Evolutionary conservation across 1,284 basidiomycete genomes (phyloP), one percentile per base, ranked within the genome.

Genomic region (Fomes fomentarius): DNA sequence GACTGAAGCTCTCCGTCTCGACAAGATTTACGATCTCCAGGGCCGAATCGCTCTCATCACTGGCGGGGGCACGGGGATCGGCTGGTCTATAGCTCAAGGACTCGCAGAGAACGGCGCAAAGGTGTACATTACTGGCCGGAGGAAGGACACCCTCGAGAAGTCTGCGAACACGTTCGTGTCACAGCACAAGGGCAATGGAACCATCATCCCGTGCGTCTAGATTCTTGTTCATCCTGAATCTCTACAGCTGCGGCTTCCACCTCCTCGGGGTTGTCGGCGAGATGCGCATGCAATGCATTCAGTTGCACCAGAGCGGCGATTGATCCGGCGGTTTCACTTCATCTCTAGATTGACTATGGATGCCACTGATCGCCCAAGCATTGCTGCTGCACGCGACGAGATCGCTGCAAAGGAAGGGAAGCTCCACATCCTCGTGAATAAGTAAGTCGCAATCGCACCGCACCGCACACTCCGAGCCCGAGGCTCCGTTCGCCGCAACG

Each of bases 61-160:
- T 0, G 91, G 91, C 39, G 91, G 91, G 5, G 91, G 87, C 22
- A 90, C 88, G 0, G 91, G 91, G 2, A 93, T 93, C 56, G 85
- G 87, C 5, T 70, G 86, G 56, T 87, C 88, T 83, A 91, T 91
- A 52, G 77, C 91, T 5, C 77, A 80, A 50, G 89, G 87, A 4
- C 77, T 94, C 14, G 89, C 89, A 10, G 81, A 82, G 21, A 89
- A 86, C 62, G 90, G 91, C 2, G 90, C 91, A 14, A 89, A 85
- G 60, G 91, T 94, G 14, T 94, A 94, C 68, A 89, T 94, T 62
- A 83, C 82, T 1, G 86, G 87, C 10, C 76, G 90, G 43, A 78
- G 89, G 45, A 69, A 77, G 41, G 81, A 86, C 6, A 81, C 89
- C 1, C 75, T 92, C 22, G 76, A 87, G 63, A 81, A 77, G 54